phyloP scores from a whole-genome alignment of 2,329 filamentous ascomycete species.

The Paecilomyces dactylethromorphus region DNA sequence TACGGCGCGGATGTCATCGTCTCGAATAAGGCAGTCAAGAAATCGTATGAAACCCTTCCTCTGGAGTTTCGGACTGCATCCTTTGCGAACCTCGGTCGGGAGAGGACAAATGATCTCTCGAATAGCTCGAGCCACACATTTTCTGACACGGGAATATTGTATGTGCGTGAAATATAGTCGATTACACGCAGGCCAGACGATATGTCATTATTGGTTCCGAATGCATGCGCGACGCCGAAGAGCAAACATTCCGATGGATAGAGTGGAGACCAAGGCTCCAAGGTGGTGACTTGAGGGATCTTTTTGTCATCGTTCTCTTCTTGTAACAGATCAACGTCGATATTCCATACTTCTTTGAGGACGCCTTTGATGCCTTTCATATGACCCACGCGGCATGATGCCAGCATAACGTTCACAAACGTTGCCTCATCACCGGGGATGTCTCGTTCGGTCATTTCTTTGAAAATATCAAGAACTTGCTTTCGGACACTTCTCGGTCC shows the following conservation, averaged over 20 bases:
- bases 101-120: conserved; percentile 58
- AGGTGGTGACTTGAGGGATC: conserved; percentile 29
- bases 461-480: conserved; percentile 36
- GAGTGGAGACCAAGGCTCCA: conserved; percentile 46
- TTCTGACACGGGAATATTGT: conserved; percentile 51
- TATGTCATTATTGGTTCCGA: conserved; percentile 61
- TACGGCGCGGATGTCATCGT: conserved; percentile 56
- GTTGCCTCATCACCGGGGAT: conserved; percentile 45
- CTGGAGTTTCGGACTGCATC: conserved; percentile 16
- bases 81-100: conserved; percentile 33
- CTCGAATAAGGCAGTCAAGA: conserved; percentile 51
- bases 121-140: conserved; percentile 62
- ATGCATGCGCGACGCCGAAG: conserved; percentile 60
- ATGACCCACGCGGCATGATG: conserved; percentile 48
- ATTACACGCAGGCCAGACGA: conserved; percentile 53
- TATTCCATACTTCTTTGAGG: conserved; percentile 48
- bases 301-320: conserved; percentile 22
- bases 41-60: conserved; percentile 32
- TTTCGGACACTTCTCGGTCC: conserved; percentile 25
- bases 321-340: conserved; percentile 42
- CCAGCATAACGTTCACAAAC: conserved; percentile 48
- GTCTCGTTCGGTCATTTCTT: conserved; percentile 41
- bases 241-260: conserved; percentile 56
- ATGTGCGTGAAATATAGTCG: conserved; percentile 55
- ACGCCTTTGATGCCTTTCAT: conserved; percentile 40